phyloP scores from a whole-genome alignment of 2,329 filamentous ascomycete genomes.

The Penicillium vulpinum region DNA sequence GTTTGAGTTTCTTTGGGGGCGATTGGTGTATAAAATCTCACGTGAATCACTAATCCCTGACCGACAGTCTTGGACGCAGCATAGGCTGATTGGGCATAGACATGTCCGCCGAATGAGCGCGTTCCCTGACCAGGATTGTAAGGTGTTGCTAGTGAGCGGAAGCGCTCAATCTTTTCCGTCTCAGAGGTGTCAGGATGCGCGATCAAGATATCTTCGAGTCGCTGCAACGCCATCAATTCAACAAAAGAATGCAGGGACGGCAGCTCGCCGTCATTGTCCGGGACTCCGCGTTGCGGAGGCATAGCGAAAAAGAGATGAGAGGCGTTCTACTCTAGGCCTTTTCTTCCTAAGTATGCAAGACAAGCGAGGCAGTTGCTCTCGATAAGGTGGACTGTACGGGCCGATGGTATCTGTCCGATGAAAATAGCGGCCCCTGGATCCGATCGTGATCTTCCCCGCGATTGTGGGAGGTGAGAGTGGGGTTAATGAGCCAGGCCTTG shows the following conservation, averaged over 20 bases:
- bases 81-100: conserved; percentile 59
- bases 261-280: conserved; percentile 10
- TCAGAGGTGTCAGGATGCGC: conserved; percentile 10
- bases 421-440: neutral
- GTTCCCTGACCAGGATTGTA: conserved; percentile 47
- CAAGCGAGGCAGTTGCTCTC: neutral
- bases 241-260: conserved; percentile 26
- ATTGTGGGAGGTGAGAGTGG: neutral
- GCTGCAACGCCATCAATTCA: conserved; percentile 35
- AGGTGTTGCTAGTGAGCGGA: conserved; percentile 31
- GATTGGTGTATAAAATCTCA: conserved; percentile 30
- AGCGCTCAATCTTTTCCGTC: conserved; percentile 32
- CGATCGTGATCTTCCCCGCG: neutral
- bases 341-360: neutral
- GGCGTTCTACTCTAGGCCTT: neutral
- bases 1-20: neutral
- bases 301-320: conserved; percentile 7
- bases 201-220: conserved; percentile 20
- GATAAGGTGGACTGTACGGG: neutral
- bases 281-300: conserved; percentile 13
- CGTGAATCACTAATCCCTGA: conserved; percentile 54
- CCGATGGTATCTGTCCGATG: neutral
- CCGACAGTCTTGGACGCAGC: conserved; percentile 56
- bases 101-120: conserved; percentile 57
- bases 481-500: neutral